Conservation (phyloP, 768 basidiomycete species). For the Pleurotus sapidus region DNA sequence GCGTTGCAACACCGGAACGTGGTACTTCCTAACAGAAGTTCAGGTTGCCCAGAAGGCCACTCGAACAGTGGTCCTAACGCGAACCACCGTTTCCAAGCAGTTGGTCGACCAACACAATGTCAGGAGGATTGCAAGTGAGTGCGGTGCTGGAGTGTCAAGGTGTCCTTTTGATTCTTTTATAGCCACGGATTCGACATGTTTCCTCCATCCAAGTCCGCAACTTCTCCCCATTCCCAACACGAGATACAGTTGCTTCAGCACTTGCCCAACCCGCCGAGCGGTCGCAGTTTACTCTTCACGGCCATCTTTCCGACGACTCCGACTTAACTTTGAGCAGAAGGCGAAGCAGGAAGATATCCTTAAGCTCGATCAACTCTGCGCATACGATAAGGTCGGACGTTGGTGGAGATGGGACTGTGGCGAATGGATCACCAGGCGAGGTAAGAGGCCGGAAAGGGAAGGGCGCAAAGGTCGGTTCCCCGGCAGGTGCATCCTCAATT, state of each 20-base stretch:
- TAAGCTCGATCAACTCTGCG: conserved; percentile 49
- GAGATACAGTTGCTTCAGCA: conserved; percentile 76
- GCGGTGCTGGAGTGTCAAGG: conserved; percentile 5
- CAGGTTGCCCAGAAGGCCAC: too few relatives aligned
- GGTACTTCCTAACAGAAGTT: too few relatives aligned
- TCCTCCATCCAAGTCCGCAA: conserved; percentile 74
- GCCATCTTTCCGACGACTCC: conserved; percentile 67
- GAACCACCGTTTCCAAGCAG: not conserved
- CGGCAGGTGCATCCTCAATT: conserved; percentile 10
- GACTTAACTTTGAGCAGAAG: conserved; percentile 58
- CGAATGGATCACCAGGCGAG: conserved; percentile 17
- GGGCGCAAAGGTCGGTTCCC: conserved; percentile 43
- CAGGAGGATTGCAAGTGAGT: conserved; percentile 1
- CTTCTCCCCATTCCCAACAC: conserved; percentile 79
- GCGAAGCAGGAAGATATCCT: conserved; percentile 59
- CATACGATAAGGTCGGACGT: conserved; percentile 43
- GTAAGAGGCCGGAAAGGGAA: conserved; percentile 40
- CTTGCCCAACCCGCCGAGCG: conserved; percentile 64
- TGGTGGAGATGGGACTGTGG: conserved; percentile 25
- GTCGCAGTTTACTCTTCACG: conserved; percentile 54
- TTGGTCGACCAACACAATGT: not conserved
- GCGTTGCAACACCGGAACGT: too few relatives aligned
- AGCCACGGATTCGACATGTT: conserved; percentile 76
- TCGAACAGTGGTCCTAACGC: not conserved
- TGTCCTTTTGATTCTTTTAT: conserved; percentile 12